Percentiles rank a stretch among this genome's conserved stretches.
Conservation (phyloP, 148 eudicot species). For the Chenopodium album region DNA sequence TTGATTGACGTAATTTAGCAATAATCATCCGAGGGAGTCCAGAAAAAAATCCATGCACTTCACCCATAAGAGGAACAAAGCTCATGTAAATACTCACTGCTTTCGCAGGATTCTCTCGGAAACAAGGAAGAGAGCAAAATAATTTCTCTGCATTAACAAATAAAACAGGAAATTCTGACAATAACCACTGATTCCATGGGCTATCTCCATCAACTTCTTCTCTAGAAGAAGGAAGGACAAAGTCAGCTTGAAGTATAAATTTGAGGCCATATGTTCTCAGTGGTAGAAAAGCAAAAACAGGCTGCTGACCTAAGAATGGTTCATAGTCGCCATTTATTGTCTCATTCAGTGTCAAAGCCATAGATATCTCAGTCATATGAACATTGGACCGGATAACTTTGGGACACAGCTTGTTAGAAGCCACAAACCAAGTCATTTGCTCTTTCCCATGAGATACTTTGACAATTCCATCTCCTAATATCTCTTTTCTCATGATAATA, state of each 20-base stretch:
- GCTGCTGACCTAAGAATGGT: slow-evolving; percentile 76
- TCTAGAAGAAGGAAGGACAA: slow-evolving; percentile 97
- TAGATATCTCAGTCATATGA: slow-evolving; percentile 70
- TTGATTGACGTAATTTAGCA: slow-evolving; percentile 74
- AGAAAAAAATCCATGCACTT: slow-evolving; percentile 91
- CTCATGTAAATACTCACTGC: slow-evolving; percentile 80
- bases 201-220: slow-evolving; percentile 97
- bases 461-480: slow-evolving; percentile 70
- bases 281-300: slow-evolving; percentile 96
- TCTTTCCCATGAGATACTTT: slow-evolving; percentile 68
- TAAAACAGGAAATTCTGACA: slow-evolving; percentile 79
- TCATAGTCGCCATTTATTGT: slow-evolving; percentile 52
- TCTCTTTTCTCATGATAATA: slow-evolving; percentile 71
- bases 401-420: slow-evolving; percentile 59
- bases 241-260: slow-evolving; percentile 95
- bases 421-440: slow-evolving; percentile 81
- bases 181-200: slow-evolving; percentile 97
- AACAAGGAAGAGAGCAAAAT: slow-evolving; percentile 76
- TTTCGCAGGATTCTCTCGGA: slow-evolving; percentile 57
- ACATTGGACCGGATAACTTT: slow-evolving; percentile 65
- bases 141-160: slow-evolving; percentile 72
- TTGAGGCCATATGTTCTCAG: slow-evolving; percentile 90
- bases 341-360: slow-evolving; percentile 86
- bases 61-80: slow-evolving; percentile 89
- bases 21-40: slow-evolving; percentile 80